These are phyloP conservation scores for Sabuloglossum arenarium DNA, from an alignment of 495 filamentous ascomycete genomes.

Conservation along the genomic window DNA sequence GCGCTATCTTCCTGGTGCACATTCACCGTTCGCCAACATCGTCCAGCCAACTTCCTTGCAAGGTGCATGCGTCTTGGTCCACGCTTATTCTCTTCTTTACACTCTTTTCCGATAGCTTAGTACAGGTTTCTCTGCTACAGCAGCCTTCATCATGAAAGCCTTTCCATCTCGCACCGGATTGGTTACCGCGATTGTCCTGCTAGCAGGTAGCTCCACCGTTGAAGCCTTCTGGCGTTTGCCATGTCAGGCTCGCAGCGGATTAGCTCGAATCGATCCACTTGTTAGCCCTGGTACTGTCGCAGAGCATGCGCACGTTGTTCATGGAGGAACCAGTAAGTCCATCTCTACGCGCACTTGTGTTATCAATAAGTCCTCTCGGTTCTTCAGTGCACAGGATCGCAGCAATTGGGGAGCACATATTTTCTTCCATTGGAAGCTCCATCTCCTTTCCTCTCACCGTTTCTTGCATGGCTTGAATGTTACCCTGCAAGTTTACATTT, in stretches of 20 bases:
- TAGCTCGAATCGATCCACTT: constrained; percentile 36
- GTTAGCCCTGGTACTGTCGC: constrained; percentile 24
- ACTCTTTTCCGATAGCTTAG: neutral
- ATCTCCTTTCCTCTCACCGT: neutral
- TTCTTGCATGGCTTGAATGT: neutral
- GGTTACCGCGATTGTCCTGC: neutral
- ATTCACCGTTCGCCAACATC: neutral
- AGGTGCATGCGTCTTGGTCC: neutral
- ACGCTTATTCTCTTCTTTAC: neutral
- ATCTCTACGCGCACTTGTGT: neutral
- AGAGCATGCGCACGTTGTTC: constrained; percentile 29
- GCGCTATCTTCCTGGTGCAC: neutral
- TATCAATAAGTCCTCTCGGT: neutral
- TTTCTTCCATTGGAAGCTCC: neutral
- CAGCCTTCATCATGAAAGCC: neutral
- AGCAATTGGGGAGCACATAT: neutral
- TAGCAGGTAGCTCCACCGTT: constrained; percentile 9
- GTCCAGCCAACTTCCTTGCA: neutral
- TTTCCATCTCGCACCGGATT: neutral
- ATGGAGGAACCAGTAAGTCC: constrained; percentile 33
- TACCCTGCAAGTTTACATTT: neutral
- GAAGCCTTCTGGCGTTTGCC: constrained; percentile 78
- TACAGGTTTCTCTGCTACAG: neutral
- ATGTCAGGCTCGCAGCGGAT: constrained; percentile 43
- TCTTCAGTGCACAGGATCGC: neutral